These are phyloP conservation scores for Escallonia herrerae DNA, from an alignment of 129 eudicot genomes.

Conservation along the genomic window DNA sequence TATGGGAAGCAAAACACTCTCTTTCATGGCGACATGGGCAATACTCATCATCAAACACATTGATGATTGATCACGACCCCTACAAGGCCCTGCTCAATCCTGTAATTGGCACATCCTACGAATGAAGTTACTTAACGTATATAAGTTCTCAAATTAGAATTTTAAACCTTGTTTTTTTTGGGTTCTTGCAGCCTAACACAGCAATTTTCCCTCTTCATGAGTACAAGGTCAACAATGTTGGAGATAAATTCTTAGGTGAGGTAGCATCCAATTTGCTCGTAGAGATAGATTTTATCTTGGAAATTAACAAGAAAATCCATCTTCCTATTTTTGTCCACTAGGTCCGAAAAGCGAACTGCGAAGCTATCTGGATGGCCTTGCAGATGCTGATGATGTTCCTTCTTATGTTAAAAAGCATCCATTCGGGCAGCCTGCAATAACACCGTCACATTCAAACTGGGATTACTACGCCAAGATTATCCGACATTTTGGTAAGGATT, in stretches of 20 bases:
- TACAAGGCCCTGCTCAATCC: constrained; percentile 53
- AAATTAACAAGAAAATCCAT: background rate
- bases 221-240: constrained; percentile 20
- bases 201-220: constrained; percentile 23
- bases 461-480: constrained; percentile 24
- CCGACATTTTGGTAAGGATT: constrained; percentile 5
- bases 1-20: constrained; percentile 30
- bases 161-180: background rate
- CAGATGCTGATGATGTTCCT: constrained; percentile 42
- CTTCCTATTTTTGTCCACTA: background rate
- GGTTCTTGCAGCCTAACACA: constrained; percentile 53
- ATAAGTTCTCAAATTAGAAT: too few species aligned
- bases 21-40: constrained; percentile 15
- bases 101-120: constrained; percentile 16
- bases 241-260: constrained; percentile 37
- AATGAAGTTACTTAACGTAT: too few species aligned
- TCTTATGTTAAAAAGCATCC: constrained; percentile 41
- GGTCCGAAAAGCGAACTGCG: constrained; percentile 52
- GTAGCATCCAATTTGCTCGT: background rate
- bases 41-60: constrained; percentile 45
- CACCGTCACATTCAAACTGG: constrained; percentile 40
- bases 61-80: constrained; percentile 42
- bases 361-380: constrained; percentile 45
- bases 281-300: background rate
- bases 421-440: constrained; percentile 39